A percentile compares a stretch with the other conserved stretches of the same genome.
phyloP scores from a whole-genome alignment of 768 basidiomycete genomes.

The Russula lepida region DNA sequence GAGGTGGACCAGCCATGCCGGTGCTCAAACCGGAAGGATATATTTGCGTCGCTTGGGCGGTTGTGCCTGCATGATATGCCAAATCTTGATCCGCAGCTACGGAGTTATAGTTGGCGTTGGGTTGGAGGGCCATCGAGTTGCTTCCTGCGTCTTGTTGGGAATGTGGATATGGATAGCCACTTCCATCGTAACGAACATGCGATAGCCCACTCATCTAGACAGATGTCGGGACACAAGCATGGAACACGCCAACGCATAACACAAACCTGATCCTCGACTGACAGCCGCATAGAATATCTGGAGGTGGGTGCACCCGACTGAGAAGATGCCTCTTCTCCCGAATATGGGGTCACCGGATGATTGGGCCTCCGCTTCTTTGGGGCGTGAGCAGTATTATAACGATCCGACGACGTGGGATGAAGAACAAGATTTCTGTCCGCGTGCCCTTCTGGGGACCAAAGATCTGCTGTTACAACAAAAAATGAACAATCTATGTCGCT shows the following conservation, averaged over 20 bases:
- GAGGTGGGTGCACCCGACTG: slow-evolving; percentile 22
- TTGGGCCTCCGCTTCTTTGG: slow-evolving; percentile 27
- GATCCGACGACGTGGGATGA: slow-evolving; percentile 74
- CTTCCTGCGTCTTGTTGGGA: slow-evolving; percentile 8
- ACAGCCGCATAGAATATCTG: slow-evolving; percentile 9
- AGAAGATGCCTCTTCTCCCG: slow-evolving; percentile 19
- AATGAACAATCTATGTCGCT: slow-evolving; percentile 84
- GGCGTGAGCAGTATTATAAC: slow-evolving; percentile 47
- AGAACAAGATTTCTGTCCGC: slow-evolving; percentile 85
- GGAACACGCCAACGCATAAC: background rate
- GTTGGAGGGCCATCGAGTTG: slow-evolving; percentile 14
- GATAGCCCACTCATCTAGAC: slow-evolving; percentile 12
- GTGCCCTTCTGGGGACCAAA: slow-evolving; percentile 79
- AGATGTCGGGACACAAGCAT: background rate
- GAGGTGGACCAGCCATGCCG: slow-evolving; percentile 5
- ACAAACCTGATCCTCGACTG: slow-evolving; percentile 16
- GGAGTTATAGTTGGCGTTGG: slow-evolving; percentile 9
- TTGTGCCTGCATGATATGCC: slow-evolving; percentile 7
- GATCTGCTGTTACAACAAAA: slow-evolving; percentile 86
- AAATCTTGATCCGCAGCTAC: slow-evolving; percentile 5
- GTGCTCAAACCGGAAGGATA: slow-evolving; percentile 8
- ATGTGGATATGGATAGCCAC: slow-evolving; percentile 9
- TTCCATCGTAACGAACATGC: slow-evolving; percentile 3
- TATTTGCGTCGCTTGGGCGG: slow-evolving; percentile 7
- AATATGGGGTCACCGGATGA: slow-evolving; percentile 21